Conservation (phyloP, 768 basidiomycete species). For the Suillus clintonianus region DNA sequence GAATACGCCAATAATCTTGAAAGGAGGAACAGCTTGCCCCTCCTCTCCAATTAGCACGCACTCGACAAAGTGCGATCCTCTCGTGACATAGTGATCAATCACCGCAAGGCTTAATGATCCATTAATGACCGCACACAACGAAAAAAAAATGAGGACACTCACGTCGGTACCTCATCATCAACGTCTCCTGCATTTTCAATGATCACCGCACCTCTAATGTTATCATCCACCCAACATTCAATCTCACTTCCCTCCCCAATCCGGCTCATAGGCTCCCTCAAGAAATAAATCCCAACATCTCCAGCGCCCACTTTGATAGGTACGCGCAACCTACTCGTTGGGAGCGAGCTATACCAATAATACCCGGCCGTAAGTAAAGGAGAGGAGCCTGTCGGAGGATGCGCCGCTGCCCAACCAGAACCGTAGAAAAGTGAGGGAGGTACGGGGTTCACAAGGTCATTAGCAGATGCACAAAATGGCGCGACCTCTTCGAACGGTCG, state of each 20-base stretch:
- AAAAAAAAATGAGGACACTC: constrained; percentile 34
- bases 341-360: constrained; percentile 92
- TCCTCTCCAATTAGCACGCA: constrained; percentile 89
- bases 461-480: constrained; percentile 94
- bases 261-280: constrained; percentile 65
- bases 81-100: constrained; percentile 84
- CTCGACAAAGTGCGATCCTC: constrained; percentile 92
- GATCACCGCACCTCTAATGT: constrained; percentile 72
- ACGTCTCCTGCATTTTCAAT: constrained; percentile 78
- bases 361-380: constrained; percentile 65
- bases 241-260: constrained; percentile 69
- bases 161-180: constrained; percentile 65
- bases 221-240: constrained; percentile 99
- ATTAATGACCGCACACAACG: constrained; percentile 3
- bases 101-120: constrained; percentile 59
- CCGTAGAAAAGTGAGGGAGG: constrained; percentile 94
- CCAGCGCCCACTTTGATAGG: constrained; percentile 86
- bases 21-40: constrained; percentile 72
- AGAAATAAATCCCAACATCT: constrained; percentile 89
- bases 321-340: constrained; percentile 79
- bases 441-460: constrained; percentile 95
- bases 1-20: constrained; percentile 93
- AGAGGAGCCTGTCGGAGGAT: constrained; percentile 54
- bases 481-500: constrained; percentile 79
- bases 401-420: constrained; percentile 84